Base-by-base conservation (phyloP, 129 eudicot genomes). In the Tagetes erecta region DNA sequence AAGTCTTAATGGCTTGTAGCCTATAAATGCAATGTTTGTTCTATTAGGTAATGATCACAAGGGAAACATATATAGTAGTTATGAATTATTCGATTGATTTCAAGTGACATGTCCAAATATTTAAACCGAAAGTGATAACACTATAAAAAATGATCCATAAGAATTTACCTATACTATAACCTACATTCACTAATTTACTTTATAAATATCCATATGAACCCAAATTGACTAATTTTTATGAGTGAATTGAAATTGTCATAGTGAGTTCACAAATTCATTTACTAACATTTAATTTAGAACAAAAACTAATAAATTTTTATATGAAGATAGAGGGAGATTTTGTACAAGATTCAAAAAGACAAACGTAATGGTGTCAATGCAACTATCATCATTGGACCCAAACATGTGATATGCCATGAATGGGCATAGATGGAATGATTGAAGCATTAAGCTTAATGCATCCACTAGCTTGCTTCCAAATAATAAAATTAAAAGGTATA, bases 381-480 rank as follows among this genome's bases (percentile, higher is more conserved):
- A 34, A 62, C 5, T 9, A 71, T 64, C 73, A 78, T 71, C 73
- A 78, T 71, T 63, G 77, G 58, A 71, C 55, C 71, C 67, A 36
- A 78, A 71, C 78, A 78, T 71, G 78, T 52, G 67, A 71, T 46
- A 78, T 71, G 37, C 73, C 65, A 63, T 64, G 82, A 71, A 78
- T 64, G 78, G 82, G 78, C 30, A 71, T 60, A 33, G 57, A 63
- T 10, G 78, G 59, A 78, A 78, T 78, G 73, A 71, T 63, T 78
- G 77, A 50, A 76, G 47, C 75, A 44, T 56, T 57, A 69, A 70
- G 42, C 56, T 50, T 12, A 30, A 71, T 63, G 72, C 67, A 50
- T 63, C 77, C 72, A 71, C 82, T 71, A 71, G 73, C 73, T 71
- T 78, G 73, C 73, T 71, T 49, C 42, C 37, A 8, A 78, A 31